Percentiles rank a stretch among this genome's conserved stretches.
Evolutionary conservation across 2,329 filamentous ascomycete genomes (phyloP).

Genomic region (Thyridium curvatum): DNA sequence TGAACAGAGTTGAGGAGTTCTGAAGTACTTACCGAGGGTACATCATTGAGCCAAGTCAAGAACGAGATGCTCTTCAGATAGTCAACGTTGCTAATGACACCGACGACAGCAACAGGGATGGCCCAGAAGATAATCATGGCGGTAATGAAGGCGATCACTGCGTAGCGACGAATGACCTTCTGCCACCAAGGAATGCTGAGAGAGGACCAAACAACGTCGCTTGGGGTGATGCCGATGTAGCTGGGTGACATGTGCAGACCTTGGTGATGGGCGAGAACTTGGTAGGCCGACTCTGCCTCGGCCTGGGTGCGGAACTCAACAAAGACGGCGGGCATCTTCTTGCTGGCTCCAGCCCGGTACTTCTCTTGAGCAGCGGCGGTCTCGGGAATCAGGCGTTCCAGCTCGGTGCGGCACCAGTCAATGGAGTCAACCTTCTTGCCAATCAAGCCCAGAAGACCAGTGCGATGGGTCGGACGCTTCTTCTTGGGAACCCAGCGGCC

Average conservation of each 20-base stretch:
- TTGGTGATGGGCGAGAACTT: slow-evolving; percentile 81
- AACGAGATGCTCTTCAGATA: slow-evolving; percentile 60
- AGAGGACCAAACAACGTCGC: slow-evolving; percentile 83
- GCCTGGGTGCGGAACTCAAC: slow-evolving; percentile 82
- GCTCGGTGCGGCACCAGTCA: slow-evolving; percentile 75
- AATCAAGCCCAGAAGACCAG: slow-evolving; percentile 62
- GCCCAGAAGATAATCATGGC: slow-evolving; percentile 85
- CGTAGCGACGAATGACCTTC: slow-evolving; percentile 64
- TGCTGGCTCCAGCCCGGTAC: slow-evolving; percentile 59
- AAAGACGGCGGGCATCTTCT: slow-evolving; percentile 72
- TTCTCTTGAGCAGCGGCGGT: slow-evolving; percentile 62
- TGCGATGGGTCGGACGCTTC: slow-evolving; percentile 69
- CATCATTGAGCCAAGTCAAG: slow-evolving; percentile 62
- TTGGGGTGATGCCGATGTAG: slow-evolving; percentile 74
- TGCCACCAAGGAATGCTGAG: slow-evolving; percentile 85
- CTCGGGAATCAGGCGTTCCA: slow-evolving; percentile 67
- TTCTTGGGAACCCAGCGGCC: slow-evolving; percentile 68
- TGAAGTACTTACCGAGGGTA: slow-evolving; percentile 42
- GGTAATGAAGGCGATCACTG: slow-evolving; percentile 64
- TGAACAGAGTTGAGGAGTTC: not conserved
- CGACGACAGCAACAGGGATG: slow-evolving; percentile 70
- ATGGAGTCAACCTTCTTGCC: slow-evolving; percentile 94
- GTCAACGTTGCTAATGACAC: slow-evolving; percentile 77
- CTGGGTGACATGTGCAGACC: slow-evolving; percentile 82
- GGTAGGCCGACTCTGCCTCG: slow-evolving; percentile 80